Evolutionary conservation across 345 rosid species (phyloP).

Genomic region (Citrus hindsii): DNA sequence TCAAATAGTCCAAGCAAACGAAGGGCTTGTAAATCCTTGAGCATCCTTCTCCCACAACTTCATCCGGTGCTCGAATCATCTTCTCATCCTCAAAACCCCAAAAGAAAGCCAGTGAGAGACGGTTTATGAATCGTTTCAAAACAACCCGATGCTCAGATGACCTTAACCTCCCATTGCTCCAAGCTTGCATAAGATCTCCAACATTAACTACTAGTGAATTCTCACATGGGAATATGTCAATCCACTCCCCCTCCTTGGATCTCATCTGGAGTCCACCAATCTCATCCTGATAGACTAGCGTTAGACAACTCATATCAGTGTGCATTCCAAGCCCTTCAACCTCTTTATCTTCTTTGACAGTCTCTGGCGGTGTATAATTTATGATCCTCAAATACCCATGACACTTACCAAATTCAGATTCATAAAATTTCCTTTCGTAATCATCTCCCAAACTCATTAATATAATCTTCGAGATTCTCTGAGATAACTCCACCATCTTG

Average conservation of each 20-base stretch:
- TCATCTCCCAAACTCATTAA: constrained; percentile 45
- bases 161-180: constrained; percentile 70
- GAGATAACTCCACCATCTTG: constrained; percentile 53
- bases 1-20: constrained; percentile 55
- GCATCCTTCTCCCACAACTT: constrained; percentile 46
- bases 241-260: constrained; percentile 52
- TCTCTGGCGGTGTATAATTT: constrained; percentile 53
- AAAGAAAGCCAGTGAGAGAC: constrained; percentile 65
- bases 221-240: constrained; percentile 46
- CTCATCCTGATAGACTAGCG: constrained; percentile 65
- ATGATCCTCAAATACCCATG: constrained; percentile 66
- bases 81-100: constrained; percentile 72
- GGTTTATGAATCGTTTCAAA: constrained; percentile 35
- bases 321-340: constrained; percentile 81
- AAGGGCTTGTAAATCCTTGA: constrained; percentile 47
- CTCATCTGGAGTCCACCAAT: constrained; percentile 79
- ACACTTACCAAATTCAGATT: constrained; percentile 49
- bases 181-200: constrained; percentile 80
- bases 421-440: constrained; percentile 29
- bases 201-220: constrained; percentile 62
- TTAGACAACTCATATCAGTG: constrained; percentile 84
- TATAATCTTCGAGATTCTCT: constrained; percentile 43
- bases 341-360: constrained; percentile 34
- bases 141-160: constrained; percentile 76
- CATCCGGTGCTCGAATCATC: constrained; percentile 52